phyloP scores from a whole-genome alignment of 2,329 filamentous ascomycete species.

The Amylocarpus encephaloides region DNA sequence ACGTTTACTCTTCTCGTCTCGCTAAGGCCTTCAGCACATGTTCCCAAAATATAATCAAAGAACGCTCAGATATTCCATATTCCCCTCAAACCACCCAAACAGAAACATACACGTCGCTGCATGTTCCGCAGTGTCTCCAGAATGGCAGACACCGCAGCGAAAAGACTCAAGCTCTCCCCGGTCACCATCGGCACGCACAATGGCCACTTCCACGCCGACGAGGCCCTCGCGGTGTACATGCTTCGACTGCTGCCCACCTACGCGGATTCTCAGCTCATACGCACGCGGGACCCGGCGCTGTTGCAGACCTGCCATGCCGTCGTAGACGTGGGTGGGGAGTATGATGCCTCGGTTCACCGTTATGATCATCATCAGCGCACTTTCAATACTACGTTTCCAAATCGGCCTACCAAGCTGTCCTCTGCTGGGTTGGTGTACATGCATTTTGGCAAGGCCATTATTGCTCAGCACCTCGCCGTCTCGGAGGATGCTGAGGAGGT shows the following conservation, averaged over 20 bases:
- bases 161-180: constrained; percentile 73
- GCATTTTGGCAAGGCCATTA: constrained; percentile 84
- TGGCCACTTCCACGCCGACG: constrained; percentile 98
- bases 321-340: constrained; percentile 95
- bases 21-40: too few species aligned
- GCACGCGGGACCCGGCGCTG: constrained; percentile 75
- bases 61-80: background rate
- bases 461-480: constrained; percentile 60
- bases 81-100: constrained; percentile 5
- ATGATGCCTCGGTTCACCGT: constrained; percentile 68
- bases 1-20: too few species aligned
- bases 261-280: constrained; percentile 64
- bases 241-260: constrained; percentile 84
- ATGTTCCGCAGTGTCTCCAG: constrained; percentile 43
- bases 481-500: constrained; percentile 60
- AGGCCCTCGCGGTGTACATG: constrained; percentile 94
- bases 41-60: background rate
- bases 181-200: constrained; percentile 75
- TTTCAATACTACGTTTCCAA: constrained; percentile 80
- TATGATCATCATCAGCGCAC: constrained; percentile 97
- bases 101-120: constrained; percentile 12
- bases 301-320: constrained; percentile 86
- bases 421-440: constrained; percentile 92
- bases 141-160: constrained; percentile 67
- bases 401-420: constrained; percentile 79